phyloP scores from a whole-genome alignment of 108 stramenopile genomes.

The Nitzschia sp. region DNA sequence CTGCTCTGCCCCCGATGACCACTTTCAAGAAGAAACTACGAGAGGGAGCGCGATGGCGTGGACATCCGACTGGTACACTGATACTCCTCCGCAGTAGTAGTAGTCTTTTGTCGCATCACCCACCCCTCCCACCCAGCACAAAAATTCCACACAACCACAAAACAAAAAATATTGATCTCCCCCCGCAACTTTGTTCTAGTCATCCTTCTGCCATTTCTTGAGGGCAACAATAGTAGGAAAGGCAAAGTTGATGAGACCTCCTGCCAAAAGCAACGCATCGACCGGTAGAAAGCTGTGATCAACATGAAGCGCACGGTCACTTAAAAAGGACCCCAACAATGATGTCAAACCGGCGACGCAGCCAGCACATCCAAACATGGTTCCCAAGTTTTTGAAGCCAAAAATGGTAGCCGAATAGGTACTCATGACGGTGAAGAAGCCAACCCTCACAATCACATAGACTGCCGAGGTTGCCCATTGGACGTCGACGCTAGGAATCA shows the following conservation, averaged over 20 bases:
- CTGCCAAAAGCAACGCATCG: conserved; percentile 6
- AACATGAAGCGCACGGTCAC: conserved; percentile 6
- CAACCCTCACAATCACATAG: conserved; percentile 17
- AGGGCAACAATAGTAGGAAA: conserved; percentile 8
- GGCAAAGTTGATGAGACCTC: conserved; percentile 14
- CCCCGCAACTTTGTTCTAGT: no score
- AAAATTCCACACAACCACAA: no score
- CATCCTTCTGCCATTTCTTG: conserved; percentile 6
- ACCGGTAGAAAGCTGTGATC: conserved; percentile 16
- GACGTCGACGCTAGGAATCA: conserved; percentile 3
- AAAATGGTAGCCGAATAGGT: conserved; percentile 22
- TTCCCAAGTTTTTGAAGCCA: conserved; percentile 15
- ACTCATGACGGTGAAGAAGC: conserved; percentile 29
- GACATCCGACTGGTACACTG: no score
- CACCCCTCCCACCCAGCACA: no score
- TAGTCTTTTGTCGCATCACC: no score
- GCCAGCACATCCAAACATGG: conserved; percentile 30
- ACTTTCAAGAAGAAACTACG: no score
- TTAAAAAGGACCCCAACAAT: conserved; percentile 6
- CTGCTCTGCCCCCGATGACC: no score
- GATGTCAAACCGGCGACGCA: conserved; percentile 19
- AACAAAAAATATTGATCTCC: no score
- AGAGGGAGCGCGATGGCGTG: no score
- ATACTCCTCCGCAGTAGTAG: no score
- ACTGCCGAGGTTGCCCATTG: conserved; percentile 15